Evolutionary conservation across 495 filamentous ascomycete genomes (phyloP), one percentile per base, ranked within the genome.

Genomic region (Penicillium dipodomyicola): DNA sequence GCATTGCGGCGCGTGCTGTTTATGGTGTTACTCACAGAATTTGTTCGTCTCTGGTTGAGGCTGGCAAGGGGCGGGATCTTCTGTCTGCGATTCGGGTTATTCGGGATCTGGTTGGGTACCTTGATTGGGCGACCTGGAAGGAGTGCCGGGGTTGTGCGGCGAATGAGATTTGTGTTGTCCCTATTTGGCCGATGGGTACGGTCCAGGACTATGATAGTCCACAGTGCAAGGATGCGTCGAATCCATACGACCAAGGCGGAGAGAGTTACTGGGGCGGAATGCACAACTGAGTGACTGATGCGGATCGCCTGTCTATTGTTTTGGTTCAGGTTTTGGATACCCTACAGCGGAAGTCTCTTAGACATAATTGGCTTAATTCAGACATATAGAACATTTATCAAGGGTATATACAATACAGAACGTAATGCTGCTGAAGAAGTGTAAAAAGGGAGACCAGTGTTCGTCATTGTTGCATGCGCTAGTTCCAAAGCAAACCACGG

Each of bases 181-280:
- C 86, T 1, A 83, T 88, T 65, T 88, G 85, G 83, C 86, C 85
- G 0, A 74, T 79, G 62, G 85, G 85, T 0, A 75, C 75, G 0
- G 60, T 71, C 0, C 72, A 80, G 19, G 83, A 86, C 55, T 78
- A 83, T 60, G 64, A 76, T 25, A 64, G 74, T 19, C 84, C 84
- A 1, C 67, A 69, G 41, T 86, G 83, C 54, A 64, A 60, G 42
- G 72, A 75, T 57, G 60, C 52, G 11, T 57, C 52, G 5, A 63
- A 64, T 8, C 65, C 66, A 3, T 62, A 62, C 37, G 53, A 57
- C 15, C 52, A 56, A 7, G 52, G 63, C 12, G 73, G 71, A 7
- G 63, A 69, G 44, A 61, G 63, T 27, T 79, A 79, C 45, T 79
- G 76, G 76, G 69, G 70, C 14, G 52, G 54, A 15, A 35, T 61